Percentiles rank a stretch among this genome's conserved stretches.
Evolutionary conservation across 2,329 filamentous ascomycete species (phyloP).

Genomic region (Stagonosporopsis chrysanthemi): DNA sequence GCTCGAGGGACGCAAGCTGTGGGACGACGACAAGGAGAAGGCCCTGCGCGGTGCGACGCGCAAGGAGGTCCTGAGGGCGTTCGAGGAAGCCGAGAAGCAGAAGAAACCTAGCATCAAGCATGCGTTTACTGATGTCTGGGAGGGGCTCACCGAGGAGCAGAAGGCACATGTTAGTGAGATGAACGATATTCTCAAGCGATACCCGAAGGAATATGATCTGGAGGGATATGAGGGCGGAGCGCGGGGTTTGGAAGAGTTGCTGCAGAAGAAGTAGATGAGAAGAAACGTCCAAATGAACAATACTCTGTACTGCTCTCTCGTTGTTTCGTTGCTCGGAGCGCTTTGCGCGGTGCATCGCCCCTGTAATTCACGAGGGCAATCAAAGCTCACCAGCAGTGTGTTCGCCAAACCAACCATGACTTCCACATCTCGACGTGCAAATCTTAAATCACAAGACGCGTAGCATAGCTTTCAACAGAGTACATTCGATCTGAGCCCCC

Average conservation of each 20-base stretch:
- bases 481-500: not conserved
- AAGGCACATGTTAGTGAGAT: slow-evolving; percentile 78
- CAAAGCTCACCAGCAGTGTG: too few relatives aligned
- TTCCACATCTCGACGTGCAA: not conserved
- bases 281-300: not conserved
- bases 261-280: slow-evolving; percentile 26
- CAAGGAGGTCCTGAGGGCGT: slow-evolving; percentile 82
- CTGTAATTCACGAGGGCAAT: too few relatives aligned
- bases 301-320: too few relatives aligned
- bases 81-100: slow-evolving; percentile 81
- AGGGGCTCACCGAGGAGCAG: slow-evolving; percentile 81
- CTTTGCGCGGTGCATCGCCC: too few relatives aligned
- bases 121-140: slow-evolving; percentile 91
- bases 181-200: slow-evolving; percentile 78
- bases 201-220: slow-evolving; percentile 92
- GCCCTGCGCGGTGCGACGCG: slow-evolving; percentile 70
- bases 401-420: not conserved
- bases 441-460: not conserved
- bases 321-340: too few relatives aligned
- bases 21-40: slow-evolving; percentile 85
- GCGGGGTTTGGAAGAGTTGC: slow-evolving; percentile 62
- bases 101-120: slow-evolving; percentile 76
- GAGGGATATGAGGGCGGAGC: slow-evolving; percentile 77
- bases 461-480: not conserved
- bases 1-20: slow-evolving; percentile 82